Base-by-base conservation (phyloP, 2,329 filamentous ascomycete species). In the Fusarium nodosum region DNA sequence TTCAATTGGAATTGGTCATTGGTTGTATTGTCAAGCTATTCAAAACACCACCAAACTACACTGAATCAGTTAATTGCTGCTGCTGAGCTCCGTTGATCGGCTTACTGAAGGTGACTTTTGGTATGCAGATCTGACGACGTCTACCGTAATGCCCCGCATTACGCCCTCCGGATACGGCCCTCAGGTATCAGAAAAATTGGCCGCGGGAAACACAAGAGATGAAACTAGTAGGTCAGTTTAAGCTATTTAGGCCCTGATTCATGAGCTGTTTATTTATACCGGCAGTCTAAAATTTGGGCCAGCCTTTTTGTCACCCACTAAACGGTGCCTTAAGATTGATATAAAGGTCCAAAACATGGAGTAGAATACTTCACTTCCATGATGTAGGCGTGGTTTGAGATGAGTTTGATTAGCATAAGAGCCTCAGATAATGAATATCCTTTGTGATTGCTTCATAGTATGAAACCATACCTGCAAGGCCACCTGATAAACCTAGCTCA, bases 11-110 rank as follows among this genome's bases (percentile, higher is more conserved):
- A 52, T 34, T 41, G 36, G 15, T 31, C 33, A 44, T 47, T 28
- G 33, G 50, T 30, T 31, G 44, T 9, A 3, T 20, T 30, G 4
- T 38, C 22, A 18, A 36, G 26, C 20, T 46, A 18, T 26, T 33
- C 11, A 6, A 54, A 34, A 26, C 41, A 22, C 28, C 41, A 34
- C 22, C 44, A 41, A 39, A 51, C 56, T 52, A 44, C 42, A 53
- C 61, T 9, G 20, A 42, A 45, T 52, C 51, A 69, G 65, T 51
- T 45, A 51, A 62, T 65, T 53, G 55, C 54, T 55, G 42, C 56
- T 59, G 24, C 45, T 56, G 58, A 38, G 69, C 69, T 72, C 69
- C 69, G 70, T 73, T 69, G 61, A 72, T 71, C 70, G 70, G 70
- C 70, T 69, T 62, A 56, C 55, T 66, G 60, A 69, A 71, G 70